phyloP scores from a whole-genome alignment of 495 filamentous ascomycete genomes.

The Alectoria sarmentosa region DNA sequence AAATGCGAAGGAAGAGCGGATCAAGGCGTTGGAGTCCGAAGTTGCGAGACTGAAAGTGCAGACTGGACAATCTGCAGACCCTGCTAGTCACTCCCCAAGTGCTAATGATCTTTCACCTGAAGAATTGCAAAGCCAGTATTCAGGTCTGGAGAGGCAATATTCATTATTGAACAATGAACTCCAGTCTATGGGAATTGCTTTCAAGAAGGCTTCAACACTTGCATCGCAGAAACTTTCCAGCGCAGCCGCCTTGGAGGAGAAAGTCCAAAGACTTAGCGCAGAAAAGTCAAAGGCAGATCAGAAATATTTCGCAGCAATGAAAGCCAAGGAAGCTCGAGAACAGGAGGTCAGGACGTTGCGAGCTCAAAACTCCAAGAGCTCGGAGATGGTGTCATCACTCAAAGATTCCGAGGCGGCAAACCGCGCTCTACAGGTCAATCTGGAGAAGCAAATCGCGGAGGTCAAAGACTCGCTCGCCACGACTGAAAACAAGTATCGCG shows the following conservation, averaged over 20 bases:
- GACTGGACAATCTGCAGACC: slow-evolving; percentile 34
- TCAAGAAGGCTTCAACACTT: slow-evolving; percentile 73
- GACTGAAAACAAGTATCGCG: slow-evolving; percentile 59
- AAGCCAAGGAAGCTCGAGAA: slow-evolving; percentile 77
- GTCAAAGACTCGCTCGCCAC: slow-evolving; percentile 64
- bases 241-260: slow-evolving; percentile 67
- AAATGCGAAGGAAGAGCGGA: slow-evolving; percentile 64
- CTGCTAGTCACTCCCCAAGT: slow-evolving; percentile 37
- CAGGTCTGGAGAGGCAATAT: slow-evolving; percentile 68
- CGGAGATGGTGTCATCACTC: slow-evolving; percentile 84
- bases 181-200: slow-evolving; percentile 76
- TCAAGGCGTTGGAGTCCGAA: slow-evolving; percentile 74
- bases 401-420: slow-evolving; percentile 73
- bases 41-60: slow-evolving; percentile 59
- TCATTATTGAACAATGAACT: slow-evolving; percentile 79
- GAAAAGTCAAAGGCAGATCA: slow-evolving; percentile 96
- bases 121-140: slow-evolving; percentile 65
- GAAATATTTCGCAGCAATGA: slow-evolving; percentile 94
- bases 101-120: slow-evolving; percentile 52
- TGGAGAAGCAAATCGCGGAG: slow-evolving; percentile 86
- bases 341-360: slow-evolving; percentile 69
- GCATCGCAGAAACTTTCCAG: slow-evolving; percentile 83
- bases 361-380: slow-evolving; percentile 78
- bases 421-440: slow-evolving; percentile 59
- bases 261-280: slow-evolving; percentile 61